These are phyloP conservation scores for Phaeosphaeriaceae sp. DNA, from an alignment of 2,329 filamentous ascomycete species.

Conservation along the genomic window DNA sequence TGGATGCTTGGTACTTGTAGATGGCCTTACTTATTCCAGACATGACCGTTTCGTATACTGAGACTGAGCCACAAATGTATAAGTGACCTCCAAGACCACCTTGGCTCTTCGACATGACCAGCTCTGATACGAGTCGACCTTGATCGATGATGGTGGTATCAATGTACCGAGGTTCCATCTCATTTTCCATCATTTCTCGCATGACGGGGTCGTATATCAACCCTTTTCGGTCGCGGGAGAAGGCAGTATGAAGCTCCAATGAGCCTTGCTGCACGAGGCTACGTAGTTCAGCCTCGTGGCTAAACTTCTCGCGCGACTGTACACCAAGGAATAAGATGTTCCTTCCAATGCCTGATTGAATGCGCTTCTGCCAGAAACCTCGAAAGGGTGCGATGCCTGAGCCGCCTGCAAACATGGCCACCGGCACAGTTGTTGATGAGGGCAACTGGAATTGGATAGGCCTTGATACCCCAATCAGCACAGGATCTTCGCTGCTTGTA, in stretches of 20 bases:
- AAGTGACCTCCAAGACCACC: conserved; percentile 58
- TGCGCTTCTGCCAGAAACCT: conserved; percentile 61
- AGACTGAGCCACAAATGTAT: conserved; percentile 58
- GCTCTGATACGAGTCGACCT: conserved; percentile 57
- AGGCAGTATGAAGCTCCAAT: conserved; percentile 61
- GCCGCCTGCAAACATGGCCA: conserved; percentile 61
- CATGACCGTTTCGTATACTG: conserved; percentile 61
- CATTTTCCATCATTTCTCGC: conserved; percentile 56
- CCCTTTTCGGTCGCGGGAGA: conserved; percentile 58
- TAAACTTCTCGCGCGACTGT: conserved; percentile 60
- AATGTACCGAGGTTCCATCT: conserved; percentile 59
- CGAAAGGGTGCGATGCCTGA: conserved; percentile 62
- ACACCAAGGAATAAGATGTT: conserved; percentile 61
- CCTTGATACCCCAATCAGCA: conserved; percentile 59
- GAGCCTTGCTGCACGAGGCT: conserved; percentile 54
- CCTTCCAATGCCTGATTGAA: conserved; percentile 50
- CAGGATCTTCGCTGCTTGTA: conserved; percentile 51
- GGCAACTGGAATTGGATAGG: conserved; percentile 61
- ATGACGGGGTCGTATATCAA: conserved; percentile 52
- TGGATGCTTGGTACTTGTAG: conserved; percentile 60
- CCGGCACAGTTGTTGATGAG: conserved; percentile 56
- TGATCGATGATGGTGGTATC: conserved; percentile 60
- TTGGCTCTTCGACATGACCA: conserved; percentile 64
- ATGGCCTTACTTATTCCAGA: conserved; percentile 61
- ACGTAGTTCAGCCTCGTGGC: conserved; percentile 58